Percentiles rank a stretch among this genome's conserved stretches.
Conservation (phyloP, 108 stramenopile species). For the Cyclotella choctawhatcheeana region DNA sequence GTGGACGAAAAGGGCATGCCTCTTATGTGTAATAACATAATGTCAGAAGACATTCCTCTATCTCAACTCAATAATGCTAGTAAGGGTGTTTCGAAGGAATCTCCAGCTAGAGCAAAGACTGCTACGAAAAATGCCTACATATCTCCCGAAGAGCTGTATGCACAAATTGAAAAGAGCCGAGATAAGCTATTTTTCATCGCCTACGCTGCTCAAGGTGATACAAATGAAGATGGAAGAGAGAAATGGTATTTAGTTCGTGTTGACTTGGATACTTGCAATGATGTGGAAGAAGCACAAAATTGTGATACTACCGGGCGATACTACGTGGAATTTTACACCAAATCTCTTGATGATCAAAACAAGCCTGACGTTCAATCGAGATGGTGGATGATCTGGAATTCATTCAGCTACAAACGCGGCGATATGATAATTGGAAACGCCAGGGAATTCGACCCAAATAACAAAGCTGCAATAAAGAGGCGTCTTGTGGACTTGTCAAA, state of each 20-base stretch:
- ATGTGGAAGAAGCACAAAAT: constrained; percentile 5
- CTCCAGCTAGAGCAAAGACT: too few relatives aligned
- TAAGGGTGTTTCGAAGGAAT: too few relatives aligned
- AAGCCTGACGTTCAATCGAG: constrained; percentile 31
- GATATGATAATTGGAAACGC: constrained; percentile 30
- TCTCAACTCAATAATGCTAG: not conserved
- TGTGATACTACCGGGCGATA: constrained; percentile 29
- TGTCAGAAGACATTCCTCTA: not conserved
- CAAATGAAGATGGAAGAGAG: not conserved
- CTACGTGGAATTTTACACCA: constrained; percentile 48
- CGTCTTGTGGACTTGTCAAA: constrained; percentile 18
- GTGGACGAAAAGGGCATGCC: not conserved
- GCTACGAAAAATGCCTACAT: not conserved
- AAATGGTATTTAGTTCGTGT: constrained; percentile 46
- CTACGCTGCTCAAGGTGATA: constrained; percentile 4
- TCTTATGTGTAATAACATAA: not conserved
- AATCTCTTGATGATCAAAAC: constrained; percentile 26
- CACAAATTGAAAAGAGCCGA: constrained; percentile 28
- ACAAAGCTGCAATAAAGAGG: constrained; percentile 7
- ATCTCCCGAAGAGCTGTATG: constrained; percentile 21
- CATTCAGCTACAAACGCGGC: constrained; percentile 20
- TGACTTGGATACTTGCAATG: constrained; percentile 24
- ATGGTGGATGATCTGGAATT: constrained; percentile 47
- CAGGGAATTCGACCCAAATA: constrained; percentile 39
- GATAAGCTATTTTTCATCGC: constrained; percentile 52